These are phyloP conservation scores for Glebionis coronaria DNA, from an alignment of 129 eudicot species.

Conservation along the genomic window DNA sequence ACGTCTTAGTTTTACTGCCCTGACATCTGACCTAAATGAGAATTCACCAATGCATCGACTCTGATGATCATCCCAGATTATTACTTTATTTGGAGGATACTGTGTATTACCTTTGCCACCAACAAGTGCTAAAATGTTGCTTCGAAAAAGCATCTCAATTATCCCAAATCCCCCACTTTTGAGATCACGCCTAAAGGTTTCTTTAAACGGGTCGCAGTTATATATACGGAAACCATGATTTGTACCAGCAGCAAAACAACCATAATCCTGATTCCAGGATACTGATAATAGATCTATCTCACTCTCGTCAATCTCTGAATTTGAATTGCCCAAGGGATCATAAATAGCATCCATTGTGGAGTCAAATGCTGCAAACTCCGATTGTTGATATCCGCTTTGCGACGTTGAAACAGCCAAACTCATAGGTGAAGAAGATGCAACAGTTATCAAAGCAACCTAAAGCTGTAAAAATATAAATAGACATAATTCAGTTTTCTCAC, in stretches of 20 bases:
- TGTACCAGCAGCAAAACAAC: slow-evolving; percentile 94
- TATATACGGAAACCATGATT: slow-evolving; percentile 78
- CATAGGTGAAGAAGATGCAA: slow-evolving; percentile 39
- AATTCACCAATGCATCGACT: slow-evolving; percentile 90
- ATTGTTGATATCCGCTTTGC: slow-evolving; percentile 35
- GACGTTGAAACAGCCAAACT: slow-evolving; percentile 54
- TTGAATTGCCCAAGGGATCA: slow-evolving; percentile 37
- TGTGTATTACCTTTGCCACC: slow-evolving; percentile 69
- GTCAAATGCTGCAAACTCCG: slow-evolving; percentile 39
- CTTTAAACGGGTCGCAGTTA: slow-evolving; percentile 76
- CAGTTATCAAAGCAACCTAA: slow-evolving; percentile 33
- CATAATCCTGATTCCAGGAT: slow-evolving; percentile 94
- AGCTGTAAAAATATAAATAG: slow-evolving; percentile 15
- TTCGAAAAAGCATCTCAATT: slow-evolving; percentile 79
- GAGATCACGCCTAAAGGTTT: slow-evolving; percentile 83
- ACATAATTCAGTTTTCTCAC: slow-evolving; percentile 7
- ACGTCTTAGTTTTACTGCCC: slow-evolving; percentile 80
- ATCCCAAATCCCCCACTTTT: slow-evolving; percentile 84
- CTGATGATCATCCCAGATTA: slow-evolving; percentile 94
- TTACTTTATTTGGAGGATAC: slow-evolving; percentile 78
- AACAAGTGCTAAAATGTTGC: slow-evolving; percentile 87
- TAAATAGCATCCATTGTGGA: slow-evolving; percentile 41
- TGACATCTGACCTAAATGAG: slow-evolving; percentile 90
- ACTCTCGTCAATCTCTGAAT: slow-evolving; percentile 43
- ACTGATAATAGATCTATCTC: slow-evolving; percentile 65